Conservation (phyloP, 305 asterid genomes). For the Solanum hybrid region DNA sequence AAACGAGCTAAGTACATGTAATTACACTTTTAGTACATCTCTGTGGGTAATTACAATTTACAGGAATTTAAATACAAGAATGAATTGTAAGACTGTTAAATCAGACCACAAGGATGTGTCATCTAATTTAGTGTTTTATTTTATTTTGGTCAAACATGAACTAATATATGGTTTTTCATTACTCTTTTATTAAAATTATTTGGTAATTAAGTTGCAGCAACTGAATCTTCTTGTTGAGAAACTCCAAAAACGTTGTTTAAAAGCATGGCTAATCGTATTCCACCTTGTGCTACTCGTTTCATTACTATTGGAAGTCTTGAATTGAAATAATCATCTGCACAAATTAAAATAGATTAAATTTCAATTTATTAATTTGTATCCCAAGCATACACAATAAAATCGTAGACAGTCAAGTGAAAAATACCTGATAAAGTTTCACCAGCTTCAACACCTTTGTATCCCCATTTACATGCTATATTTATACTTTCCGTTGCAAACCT, state of each 20-base stretch:
- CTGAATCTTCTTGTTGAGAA: slow-evolving; percentile 9
- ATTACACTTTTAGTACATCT: background rate
- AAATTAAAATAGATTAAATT: background rate
- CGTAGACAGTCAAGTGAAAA: background rate
- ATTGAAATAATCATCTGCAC: slow-evolving; percentile 58
- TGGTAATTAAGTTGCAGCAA: slow-evolving; percentile 22
- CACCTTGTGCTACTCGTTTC: slow-evolving; percentile 92
- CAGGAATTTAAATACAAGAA: background rate
- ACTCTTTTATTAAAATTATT: background rate
- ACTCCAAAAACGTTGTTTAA: slow-evolving; percentile 45
- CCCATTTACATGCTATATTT: slow-evolving; percentile 76
- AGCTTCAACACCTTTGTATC: slow-evolving; percentile 62
- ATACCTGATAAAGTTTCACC: slow-evolving; percentile 82
- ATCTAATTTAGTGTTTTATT: background rate
- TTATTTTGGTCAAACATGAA: background rate
- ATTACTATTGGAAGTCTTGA: slow-evolving; percentile 68
- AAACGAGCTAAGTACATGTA: background rate
- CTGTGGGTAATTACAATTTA: background rate
- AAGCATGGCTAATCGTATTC: slow-evolving; percentile 79
- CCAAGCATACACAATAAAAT: too few species aligned
- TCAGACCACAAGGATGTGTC: background rate
- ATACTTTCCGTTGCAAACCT: slow-evolving; percentile 83
- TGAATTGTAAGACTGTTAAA: background rate
- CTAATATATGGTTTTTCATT: background rate
- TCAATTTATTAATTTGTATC: background rate